Percentiles rank a stretch among this genome's conserved stretches.
phyloP scores from a whole-genome alignment of 176 grass and related monocot genomes.

The Cymbopogon citratus region DNA sequence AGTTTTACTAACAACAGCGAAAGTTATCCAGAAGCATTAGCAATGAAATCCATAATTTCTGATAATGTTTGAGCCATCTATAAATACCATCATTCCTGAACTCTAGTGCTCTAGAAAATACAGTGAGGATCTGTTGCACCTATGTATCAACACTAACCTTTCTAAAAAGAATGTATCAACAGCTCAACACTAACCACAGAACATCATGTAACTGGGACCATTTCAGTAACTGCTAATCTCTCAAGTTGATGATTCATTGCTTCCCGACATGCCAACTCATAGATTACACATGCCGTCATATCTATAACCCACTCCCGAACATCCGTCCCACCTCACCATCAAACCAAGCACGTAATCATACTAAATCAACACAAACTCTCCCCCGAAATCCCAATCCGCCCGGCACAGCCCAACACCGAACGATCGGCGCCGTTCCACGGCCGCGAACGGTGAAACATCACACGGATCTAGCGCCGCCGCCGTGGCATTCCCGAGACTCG shows the following conservation, averaged over 20 bases:
- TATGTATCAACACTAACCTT: background rate
- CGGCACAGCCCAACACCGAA: background rate
- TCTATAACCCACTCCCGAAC: background rate
- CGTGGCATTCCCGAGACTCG: slow-evolving; percentile 7
- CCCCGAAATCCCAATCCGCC: background rate
- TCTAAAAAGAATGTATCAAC: no score
- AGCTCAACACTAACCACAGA: background rate
- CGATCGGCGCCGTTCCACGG: background rate
- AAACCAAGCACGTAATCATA: no score
- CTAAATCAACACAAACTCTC: background rate
- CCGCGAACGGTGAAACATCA: background rate
- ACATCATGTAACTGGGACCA: background rate
- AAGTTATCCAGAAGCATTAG: background rate
- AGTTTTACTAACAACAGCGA: background rate
- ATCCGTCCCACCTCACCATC: background rate
- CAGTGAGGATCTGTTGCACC: background rate
- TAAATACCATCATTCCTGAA: background rate
- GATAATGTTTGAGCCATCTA: background rate
- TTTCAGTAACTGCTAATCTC: background rate
- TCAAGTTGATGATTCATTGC: background rate
- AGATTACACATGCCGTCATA: background rate
- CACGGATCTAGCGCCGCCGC: slow-evolving; percentile 22
- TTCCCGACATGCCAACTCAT: background rate
- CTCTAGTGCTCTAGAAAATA: background rate
- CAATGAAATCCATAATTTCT: background rate